Evolutionary conservation across 805 yeast species (phyloP).

Genomic region (Zygosaccharomyces lentus): DNA sequence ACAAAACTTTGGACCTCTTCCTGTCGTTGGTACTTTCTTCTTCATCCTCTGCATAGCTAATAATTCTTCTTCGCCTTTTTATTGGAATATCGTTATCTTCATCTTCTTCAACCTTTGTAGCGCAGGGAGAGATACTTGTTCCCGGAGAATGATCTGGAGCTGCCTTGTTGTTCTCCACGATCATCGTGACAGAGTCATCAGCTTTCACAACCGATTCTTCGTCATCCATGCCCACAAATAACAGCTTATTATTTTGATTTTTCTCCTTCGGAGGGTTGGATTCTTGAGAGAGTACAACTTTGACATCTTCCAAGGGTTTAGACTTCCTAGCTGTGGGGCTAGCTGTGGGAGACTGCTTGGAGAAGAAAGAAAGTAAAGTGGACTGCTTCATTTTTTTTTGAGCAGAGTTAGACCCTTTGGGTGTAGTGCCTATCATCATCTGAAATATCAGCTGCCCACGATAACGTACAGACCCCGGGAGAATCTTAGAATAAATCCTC

Average conservation of each 20-base stretch:
- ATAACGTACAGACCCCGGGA: neutral
- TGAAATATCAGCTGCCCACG: neutral
- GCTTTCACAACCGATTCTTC: slow-evolving; percentile 20
- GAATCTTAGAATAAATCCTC: too few relatives aligned
- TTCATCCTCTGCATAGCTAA: slow-evolving; percentile 38
- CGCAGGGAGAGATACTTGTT: neutral
- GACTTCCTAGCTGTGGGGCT: slow-evolving; percentile 10
- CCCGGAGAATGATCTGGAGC: neutral
- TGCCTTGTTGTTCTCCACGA: neutral
- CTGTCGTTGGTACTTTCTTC: slow-evolving; percentile 14
- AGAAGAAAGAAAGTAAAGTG: slow-evolving; percentile 35
- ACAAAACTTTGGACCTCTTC: slow-evolving; percentile 19
- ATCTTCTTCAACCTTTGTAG: slow-evolving; percentile 7
- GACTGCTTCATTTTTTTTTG: slow-evolving; percentile 38
- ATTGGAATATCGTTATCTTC: slow-evolving; percentile 10
- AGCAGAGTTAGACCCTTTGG: slow-evolving; percentile 27
- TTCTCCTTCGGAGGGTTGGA: slow-evolving; percentile 1
- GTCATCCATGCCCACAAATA: slow-evolving; percentile 21
- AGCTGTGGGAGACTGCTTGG: slow-evolving; percentile 23
- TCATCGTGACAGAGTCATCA: slow-evolving; percentile 11
- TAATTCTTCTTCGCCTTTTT: slow-evolving; percentile 20
- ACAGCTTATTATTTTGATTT: slow-evolving; percentile 9
- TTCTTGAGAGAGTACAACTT: neutral
- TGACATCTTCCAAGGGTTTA: neutral
- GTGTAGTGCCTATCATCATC: slow-evolving; percentile 14